phyloP scores from a whole-genome alignment of 2,329 filamentous ascomycete genomes.

The Huntiella omanensis region DNA sequence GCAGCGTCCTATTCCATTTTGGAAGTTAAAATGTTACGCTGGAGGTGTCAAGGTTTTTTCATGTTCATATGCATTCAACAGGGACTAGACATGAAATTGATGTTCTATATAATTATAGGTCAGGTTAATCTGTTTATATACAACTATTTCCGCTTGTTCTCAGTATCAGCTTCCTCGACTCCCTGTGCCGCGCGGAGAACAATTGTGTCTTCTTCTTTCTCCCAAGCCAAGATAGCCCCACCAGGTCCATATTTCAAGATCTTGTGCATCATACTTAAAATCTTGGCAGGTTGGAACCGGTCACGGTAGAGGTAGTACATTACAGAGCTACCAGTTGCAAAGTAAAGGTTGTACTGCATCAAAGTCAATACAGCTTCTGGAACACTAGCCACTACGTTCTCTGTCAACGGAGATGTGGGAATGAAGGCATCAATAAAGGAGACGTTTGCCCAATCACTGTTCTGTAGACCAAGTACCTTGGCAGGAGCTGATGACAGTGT shows the following conservation, averaged over 20 bases:
- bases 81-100: too few relatives aligned
- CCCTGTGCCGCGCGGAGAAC: constrained; percentile 7
- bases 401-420: constrained; percentile 7
- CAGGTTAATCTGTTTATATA: neutral
- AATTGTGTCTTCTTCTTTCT: constrained; percentile 5
- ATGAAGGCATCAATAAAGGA: constrained; percentile 11
- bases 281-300: neutral
- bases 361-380: constrained; percentile 10
- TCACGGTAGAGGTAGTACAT: constrained; percentile 4
- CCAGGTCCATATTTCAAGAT: constrained; percentile 9
- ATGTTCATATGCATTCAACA: too few relatives aligned
- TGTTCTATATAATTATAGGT: too few relatives aligned
- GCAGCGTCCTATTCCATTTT: too few relatives aligned
- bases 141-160: neutral
- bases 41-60: too few relatives aligned
- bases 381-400: constrained; percentile 5
- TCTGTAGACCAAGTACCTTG: neutral
- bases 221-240: constrained; percentile 8
- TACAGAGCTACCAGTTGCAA: constrained; percentile 9
- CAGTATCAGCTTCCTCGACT: constrained; percentile 8
- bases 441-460: constrained; percentile 4
- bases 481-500: constrained; percentile 3
- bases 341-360: constrained; percentile 15
- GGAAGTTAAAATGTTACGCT: too few relatives aligned
- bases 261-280: constrained; percentile 2